These are phyloP conservation scores for Trametes sp. DNA, from an alignment of 1,284 basidiomycete species.

Conservation along the genomic window DNA sequence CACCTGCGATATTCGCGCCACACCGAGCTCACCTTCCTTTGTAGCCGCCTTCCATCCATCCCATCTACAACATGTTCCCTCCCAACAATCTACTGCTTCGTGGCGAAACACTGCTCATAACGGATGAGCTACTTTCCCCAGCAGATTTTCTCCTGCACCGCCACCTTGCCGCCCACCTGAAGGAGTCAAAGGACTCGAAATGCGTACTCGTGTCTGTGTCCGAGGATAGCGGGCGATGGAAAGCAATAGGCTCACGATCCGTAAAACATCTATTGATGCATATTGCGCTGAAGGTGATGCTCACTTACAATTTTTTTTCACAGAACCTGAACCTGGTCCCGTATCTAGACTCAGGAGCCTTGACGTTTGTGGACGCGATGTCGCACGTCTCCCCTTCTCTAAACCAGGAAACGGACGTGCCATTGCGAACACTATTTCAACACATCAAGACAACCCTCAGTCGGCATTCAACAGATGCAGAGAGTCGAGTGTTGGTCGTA, in stretches of 20 bases:
- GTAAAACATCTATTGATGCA: slow-evolving; percentile 47
- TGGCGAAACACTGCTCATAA: slow-evolving; percentile 61
- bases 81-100: slow-evolving; percentile 53
- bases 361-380: slow-evolving; percentile 62
- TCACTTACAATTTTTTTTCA: not conserved
- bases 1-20: not conserved
- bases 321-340: slow-evolving; percentile 64
- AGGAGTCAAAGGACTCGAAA: slow-evolving; percentile 47
- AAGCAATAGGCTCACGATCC: slow-evolving; percentile 64
- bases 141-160: slow-evolving; percentile 72
- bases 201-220: slow-evolving; percentile 64
- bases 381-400: slow-evolving; percentile 32
- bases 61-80: slow-evolving; percentile 45
- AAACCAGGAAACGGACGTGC: slow-evolving; percentile 23
- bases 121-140: slow-evolving; percentile 71
- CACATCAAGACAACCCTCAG: slow-evolving; percentile 39
- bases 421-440: slow-evolving; percentile 46
- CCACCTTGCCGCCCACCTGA: slow-evolving; percentile 58
- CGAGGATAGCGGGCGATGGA: slow-evolving; percentile 65
- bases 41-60: not conserved
- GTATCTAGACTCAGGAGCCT: slow-evolving; percentile 49
- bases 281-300: not conserved
- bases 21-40: not conserved
- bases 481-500: slow-evolving; percentile 54
- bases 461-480: slow-evolving; percentile 5